Evolutionary conservation across 1,284 basidiomycete species (phyloP).

Genomic region (Agaricales sp.): DNA sequence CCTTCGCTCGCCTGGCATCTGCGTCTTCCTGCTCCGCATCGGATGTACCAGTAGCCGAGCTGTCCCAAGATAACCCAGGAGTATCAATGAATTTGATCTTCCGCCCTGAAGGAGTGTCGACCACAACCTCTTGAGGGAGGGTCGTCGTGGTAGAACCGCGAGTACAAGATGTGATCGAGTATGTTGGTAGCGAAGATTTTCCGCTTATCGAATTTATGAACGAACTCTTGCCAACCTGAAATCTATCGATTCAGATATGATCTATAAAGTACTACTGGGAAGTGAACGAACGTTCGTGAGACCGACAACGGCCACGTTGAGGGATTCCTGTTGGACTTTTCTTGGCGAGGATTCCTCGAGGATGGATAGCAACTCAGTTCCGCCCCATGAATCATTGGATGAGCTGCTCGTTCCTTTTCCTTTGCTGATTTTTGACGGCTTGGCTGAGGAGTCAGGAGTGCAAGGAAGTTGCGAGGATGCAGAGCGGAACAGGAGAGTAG

Average conservation of each 20-base stretch:
- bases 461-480: conserved; percentile 56
- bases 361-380: conserved; percentile 32
- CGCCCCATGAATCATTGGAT: conserved; percentile 43
- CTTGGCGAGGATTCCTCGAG: conserved; percentile 34
- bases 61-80: conserved; percentile 64
- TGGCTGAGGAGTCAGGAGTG: conserved; percentile 17
- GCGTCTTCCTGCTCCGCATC: conserved; percentile 31
- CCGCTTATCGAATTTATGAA: conserved; percentile 68
- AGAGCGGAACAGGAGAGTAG: conserved; percentile 76
- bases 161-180: conserved; percentile 43
- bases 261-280: conserved; percentile 1
- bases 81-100: conserved; percentile 71
- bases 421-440: conserved; percentile 31
- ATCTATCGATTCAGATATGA: too few relatives aligned
- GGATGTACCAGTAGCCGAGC: conserved; percentile 18
- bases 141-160: conserved; percentile 62
- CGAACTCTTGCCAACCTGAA: conserved; percentile 71
- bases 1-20: conserved; percentile 41
- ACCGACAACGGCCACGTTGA: conserved; percentile 68
- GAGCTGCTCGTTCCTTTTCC: too few relatives aligned
- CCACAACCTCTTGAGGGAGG: conserved; percentile 51
- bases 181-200: conserved; percentile 47
- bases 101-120: conserved; percentile 26
- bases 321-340: conserved; percentile 33
- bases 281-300: conserved; percentile 62